Evolutionary conservation across 495 filamentous ascomycete genomes (phyloP), one percentile per base, ranked within the genome.

Genomic region (Massariosphaeria phaeospora): DNA sequence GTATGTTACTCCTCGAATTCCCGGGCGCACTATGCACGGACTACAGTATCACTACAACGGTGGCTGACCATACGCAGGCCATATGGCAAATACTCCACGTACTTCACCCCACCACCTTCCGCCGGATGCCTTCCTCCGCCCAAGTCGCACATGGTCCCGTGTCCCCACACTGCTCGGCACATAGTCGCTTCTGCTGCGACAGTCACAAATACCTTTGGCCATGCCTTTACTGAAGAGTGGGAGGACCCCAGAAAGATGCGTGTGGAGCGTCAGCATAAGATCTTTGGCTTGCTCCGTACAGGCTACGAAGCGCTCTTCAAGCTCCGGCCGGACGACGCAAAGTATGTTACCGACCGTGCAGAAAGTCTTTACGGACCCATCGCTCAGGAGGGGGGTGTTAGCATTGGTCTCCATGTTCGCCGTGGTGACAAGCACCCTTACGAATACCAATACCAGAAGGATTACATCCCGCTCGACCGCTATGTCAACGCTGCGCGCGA

Each of bases 361-460:
- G 69, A 67, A 33, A 73, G 75, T 36, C 64, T 83, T 23, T 71
- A 70, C 45, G 61, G 61, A 13, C 73, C 73, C 49, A 63, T 45
- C 46, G 15, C 20, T 34, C 23, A 40, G 18, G 52, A 69, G 11
- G 63, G 63, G 40, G 75, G 79, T 2, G 59, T 80, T 13, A 68
- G 76, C n/a, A 64, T 86, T 21, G 85, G 82, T 13, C 64, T 88
- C 17, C 86, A 90, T 54, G 73, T 89, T 42, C 81, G 86, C n/a
- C 79, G 80, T 25, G 86, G 86, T 17, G 87, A 91, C 61, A 68
- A 75, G 0, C 82, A 84, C 51, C 84, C 83, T 0, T 72, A 75
- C 45, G 85, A 86, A 61, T 81, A 73, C 52, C 79, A 85, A 62
- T 85, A 84, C 61, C 70, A 72, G 34, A 75, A 80, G 33, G 81